Evolutionary conservation across 345 rosid species (phyloP).

Genomic region (Streptanthus diversifolius): DNA sequence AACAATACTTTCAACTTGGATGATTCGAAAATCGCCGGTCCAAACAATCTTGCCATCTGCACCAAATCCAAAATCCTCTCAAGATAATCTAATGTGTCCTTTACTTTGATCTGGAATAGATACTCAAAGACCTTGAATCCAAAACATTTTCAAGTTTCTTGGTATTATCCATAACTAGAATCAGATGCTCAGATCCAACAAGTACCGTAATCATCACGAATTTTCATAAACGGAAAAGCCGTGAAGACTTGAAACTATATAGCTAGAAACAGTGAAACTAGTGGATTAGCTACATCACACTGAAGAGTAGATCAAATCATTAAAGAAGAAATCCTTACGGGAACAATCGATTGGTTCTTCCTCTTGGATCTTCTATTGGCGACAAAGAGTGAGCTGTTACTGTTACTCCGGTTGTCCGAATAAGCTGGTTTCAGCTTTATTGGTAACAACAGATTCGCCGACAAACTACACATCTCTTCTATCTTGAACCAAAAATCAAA

Average conservation of each 20-base stretch:
- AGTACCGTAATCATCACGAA: background rate
- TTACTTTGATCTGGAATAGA: background rate
- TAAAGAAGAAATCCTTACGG: constrained; percentile 42
- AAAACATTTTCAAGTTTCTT: background rate
- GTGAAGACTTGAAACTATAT: background rate
- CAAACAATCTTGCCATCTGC: constrained; percentile 86
- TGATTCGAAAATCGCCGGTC: constrained; percentile 91
- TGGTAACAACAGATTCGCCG: constrained; percentile 41
- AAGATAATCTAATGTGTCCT: background rate
- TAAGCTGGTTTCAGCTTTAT: constrained; percentile 43
- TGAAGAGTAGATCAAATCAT: background rate
- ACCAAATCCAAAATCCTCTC: background rate
- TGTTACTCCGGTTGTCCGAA: constrained; percentile 44
- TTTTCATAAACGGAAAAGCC: background rate
- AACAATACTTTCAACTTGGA: constrained; percentile 87
- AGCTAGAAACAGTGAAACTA: background rate
- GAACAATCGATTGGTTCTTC: constrained; percentile 43
- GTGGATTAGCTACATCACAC: background rate
- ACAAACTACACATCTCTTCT: constrained; percentile 53
- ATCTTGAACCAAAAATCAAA: constrained; percentile 15
- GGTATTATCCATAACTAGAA: background rate
- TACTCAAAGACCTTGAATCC: background rate
- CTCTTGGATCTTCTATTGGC: constrained; percentile 46
- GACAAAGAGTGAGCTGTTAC: constrained; percentile 40
- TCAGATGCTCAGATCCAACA: background rate